phyloP scores from a whole-genome alignment of 768 basidiomycete species.

The Pholiota microspora region DNA sequence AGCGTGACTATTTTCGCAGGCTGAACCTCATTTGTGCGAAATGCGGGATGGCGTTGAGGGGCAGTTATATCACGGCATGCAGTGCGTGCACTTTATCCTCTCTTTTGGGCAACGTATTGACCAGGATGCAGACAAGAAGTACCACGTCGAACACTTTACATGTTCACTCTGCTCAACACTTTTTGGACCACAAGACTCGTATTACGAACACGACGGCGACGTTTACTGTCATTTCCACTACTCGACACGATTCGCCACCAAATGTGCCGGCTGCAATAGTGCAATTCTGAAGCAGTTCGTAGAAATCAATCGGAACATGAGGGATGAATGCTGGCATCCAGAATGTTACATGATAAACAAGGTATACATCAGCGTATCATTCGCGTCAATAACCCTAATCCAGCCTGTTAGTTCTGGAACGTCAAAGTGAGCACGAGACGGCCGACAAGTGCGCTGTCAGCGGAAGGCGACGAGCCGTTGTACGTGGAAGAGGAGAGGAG shows the following conservation, averaged over 20 bases:
- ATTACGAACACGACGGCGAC: slow-evolving; percentile 97
- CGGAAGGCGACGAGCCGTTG: slow-evolving; percentile 48
- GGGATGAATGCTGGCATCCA: slow-evolving; percentile 99
- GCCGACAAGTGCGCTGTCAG: slow-evolving; percentile 57
- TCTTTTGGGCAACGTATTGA: slow-evolving; percentile 1
- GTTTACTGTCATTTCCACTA: slow-evolving; percentile 99
- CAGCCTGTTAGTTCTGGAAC: slow-evolving; percentile 85
- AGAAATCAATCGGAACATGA: slow-evolving; percentile 97
- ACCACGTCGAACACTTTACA: slow-evolving; percentile 98
- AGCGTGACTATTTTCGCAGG: slow-evolving; percentile 95
- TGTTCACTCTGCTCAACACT: slow-evolving; percentile 95
- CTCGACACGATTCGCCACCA: slow-evolving; percentile 96
- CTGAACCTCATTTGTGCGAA: slow-evolving; percentile 96
- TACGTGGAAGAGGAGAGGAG: slow-evolving; percentile 77
- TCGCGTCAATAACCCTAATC: slow-evolving; percentile 1
- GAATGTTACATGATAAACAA: slow-evolving; percentile 99
- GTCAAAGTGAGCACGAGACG: slow-evolving; percentile 85
- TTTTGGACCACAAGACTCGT: slow-evolving; percentile 97
- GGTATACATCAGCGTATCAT: slow-evolving; percentile 38
- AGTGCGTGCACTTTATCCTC: slow-evolving; percentile 49
- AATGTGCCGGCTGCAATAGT: slow-evolving; percentile 95
- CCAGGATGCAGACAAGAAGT: slow-evolving; percentile 81
- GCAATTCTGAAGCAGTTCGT: slow-evolving; percentile 99
- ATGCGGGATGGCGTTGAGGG: slow-evolving; percentile 90
- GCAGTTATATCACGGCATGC: slow-evolving; percentile 99